Conservation (phyloP, 2,329 filamentous ascomycete species). For the Colletotrichum liaoningense region DNA sequence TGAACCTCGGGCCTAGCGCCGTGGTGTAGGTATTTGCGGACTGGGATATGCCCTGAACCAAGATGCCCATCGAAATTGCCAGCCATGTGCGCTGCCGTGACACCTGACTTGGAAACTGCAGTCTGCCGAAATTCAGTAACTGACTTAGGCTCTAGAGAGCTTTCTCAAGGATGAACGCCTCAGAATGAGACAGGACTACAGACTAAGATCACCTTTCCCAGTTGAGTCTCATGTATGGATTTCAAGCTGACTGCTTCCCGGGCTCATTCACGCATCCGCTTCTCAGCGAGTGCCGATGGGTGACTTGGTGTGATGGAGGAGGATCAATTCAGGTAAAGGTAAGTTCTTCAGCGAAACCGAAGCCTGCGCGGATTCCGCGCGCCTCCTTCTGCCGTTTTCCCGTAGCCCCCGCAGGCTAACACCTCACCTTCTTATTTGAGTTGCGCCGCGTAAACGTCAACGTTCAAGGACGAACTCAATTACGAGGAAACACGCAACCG, state of each 20-base stretch:
- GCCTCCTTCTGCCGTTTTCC: background rate
- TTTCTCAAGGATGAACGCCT: background rate
- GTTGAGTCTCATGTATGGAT: background rate
- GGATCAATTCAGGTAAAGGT: no score
- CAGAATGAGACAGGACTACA: background rate
- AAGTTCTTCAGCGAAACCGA: no score
- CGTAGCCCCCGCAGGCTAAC: background rate
- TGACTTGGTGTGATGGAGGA: no score
- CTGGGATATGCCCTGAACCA: background rate
- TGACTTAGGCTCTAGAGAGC: background rate
- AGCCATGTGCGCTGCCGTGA: background rate
- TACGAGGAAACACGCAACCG: background rate
- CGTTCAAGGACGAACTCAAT: background rate
- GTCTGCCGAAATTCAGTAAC: no score
- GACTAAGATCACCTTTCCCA: background rate
- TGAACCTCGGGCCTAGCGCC: background rate
- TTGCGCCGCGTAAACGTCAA: conserved; percentile 3
- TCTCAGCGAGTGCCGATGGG: no score
- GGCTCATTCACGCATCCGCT: no score
- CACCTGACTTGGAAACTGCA: background rate
- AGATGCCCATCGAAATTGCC: background rate
- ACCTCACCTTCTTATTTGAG: conserved; percentile 7
- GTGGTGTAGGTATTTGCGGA: background rate
- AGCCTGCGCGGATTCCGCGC: background rate
- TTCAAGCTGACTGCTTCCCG: no score